phyloP scores from a whole-genome alignment of 768 basidiomycete species.

The Sarcomyxa edulis region DNA sequence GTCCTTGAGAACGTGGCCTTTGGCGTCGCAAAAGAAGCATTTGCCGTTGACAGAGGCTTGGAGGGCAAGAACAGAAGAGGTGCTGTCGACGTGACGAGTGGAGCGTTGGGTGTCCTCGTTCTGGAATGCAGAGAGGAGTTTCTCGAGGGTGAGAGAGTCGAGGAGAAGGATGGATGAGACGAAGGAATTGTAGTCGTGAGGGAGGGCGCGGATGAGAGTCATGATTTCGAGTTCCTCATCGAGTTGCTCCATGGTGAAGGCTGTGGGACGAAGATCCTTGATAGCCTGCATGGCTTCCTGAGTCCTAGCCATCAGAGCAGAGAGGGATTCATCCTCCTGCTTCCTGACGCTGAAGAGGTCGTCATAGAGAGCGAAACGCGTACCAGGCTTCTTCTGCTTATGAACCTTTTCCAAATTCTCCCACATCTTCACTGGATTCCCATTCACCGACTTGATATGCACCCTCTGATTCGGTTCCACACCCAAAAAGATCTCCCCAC shows the following conservation, averaged over 20 bases:
- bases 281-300: conserved; percentile 1
- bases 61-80: conserved; percentile 1
- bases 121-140: conserved; percentile 3
- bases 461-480: conserved; percentile 13
- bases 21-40: too few relatives aligned
- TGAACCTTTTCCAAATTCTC: conserved; percentile 11
- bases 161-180: conserved; percentile 9
- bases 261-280: not conserved
- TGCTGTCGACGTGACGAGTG: too few relatives aligned
- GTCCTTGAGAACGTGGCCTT: too few relatives aligned
- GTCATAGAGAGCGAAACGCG: conserved; percentile 16
- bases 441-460: conserved; percentile 13
- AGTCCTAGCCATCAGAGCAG: too few relatives aligned
- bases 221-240: too few relatives aligned
- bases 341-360: too few relatives aligned
- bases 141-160: conserved; percentile 4
- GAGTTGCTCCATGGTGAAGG: conserved; percentile 2
- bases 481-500: conserved; percentile 14
- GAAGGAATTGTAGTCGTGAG: conserved; percentile 7
- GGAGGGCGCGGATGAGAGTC: too few relatives aligned
- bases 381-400: conserved; percentile 16
- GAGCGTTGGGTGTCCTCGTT: conserved; percentile 2
- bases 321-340: too few relatives aligned
- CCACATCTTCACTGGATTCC: conserved; percentile 18
- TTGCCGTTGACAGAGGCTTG: too few relatives aligned